Evolutionary conservation across 495 filamentous ascomycete species (phyloP).

Genomic region (Talaromyces stipitatus): DNA sequence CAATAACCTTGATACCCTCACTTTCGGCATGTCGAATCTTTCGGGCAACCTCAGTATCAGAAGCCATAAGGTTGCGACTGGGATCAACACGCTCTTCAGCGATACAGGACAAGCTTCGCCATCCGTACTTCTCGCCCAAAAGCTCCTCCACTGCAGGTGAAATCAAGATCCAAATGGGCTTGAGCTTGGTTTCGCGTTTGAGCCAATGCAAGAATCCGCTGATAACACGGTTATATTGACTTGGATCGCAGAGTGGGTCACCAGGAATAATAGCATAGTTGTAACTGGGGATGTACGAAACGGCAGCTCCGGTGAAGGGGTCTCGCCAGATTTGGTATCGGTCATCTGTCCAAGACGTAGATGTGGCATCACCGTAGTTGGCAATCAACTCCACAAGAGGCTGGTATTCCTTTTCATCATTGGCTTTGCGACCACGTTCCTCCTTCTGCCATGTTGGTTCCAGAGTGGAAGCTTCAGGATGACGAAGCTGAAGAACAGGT

Average conservation of each 20-base stretch:
- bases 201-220: slow-evolving; percentile 64
- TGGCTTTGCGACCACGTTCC: slow-evolving; percentile 16
- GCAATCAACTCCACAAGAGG: slow-evolving; percentile 73
- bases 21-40: slow-evolving; percentile 72
- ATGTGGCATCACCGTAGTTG: slow-evolving; percentile 84
- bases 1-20: slow-evolving; percentile 67
- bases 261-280: slow-evolving; percentile 73
- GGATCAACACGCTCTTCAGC: slow-evolving; percentile 75
- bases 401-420: slow-evolving; percentile 36
- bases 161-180: slow-evolving; percentile 75
- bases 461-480: slow-evolving; percentile 72
- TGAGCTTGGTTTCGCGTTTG: slow-evolving; percentile 60
- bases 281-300: slow-evolving; percentile 66
- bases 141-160: slow-evolving; percentile 62
- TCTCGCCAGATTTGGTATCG: slow-evolving; percentile 80
- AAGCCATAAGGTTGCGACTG: slow-evolving; percentile 40
- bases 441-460: slow-evolving; percentile 49
- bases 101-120: slow-evolving; percentile 77
- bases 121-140: slow-evolving; percentile 66
- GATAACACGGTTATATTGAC: slow-evolving; percentile 64
- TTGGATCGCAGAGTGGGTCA: slow-evolving; percentile 67
- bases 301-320: slow-evolving; percentile 63
- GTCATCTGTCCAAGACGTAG: slow-evolving; percentile 80
- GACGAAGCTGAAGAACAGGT: slow-evolving; percentile 49
- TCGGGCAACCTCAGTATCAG: slow-evolving; percentile 53